These are phyloP conservation scores for Ocimum tenuiflorum DNA, from an alignment of 257 asterid species.

Conservation along the genomic window DNA sequence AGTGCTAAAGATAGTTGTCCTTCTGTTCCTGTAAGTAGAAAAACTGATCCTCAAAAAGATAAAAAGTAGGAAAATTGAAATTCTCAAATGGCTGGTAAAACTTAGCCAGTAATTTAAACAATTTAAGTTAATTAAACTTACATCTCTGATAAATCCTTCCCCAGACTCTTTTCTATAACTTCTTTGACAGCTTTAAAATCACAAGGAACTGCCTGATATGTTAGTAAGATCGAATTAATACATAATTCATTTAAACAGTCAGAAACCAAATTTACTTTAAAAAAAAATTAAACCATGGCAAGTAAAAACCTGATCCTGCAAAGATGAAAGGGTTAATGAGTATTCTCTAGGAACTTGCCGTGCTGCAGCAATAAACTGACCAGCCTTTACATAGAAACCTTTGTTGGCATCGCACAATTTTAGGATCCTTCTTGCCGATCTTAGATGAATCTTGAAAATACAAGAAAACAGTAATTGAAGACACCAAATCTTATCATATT, in stretches of 20 bases:
- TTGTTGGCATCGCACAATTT: conserved; percentile 65
- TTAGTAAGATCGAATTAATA: conserved; percentile 18
- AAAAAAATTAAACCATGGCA: not conserved
- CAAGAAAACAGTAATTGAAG: conserved; percentile 4
- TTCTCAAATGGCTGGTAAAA: not conserved
- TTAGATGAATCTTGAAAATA: conserved; percentile 55
- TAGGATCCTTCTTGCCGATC: conserved; percentile 70
- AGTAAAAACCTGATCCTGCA: conserved; percentile 75
- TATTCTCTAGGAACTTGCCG: conserved; percentile 83
- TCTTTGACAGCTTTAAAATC: conserved; percentile 59
- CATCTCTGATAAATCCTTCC: conserved; percentile 64
- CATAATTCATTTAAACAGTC: conserved; percentile 1
- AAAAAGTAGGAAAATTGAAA: not conserved
- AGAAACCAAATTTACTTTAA: not conserved
- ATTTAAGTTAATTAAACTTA: conserved; percentile 34
- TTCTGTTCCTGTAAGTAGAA: not conserved
- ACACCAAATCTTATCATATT: not conserved
- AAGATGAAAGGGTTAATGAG: conserved; percentile 70
- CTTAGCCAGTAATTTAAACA: not conserved
- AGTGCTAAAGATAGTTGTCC: not conserved
- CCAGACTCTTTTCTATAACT: conserved; percentile 52
- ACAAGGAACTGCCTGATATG: conserved; percentile 74
- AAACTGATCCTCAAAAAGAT: too few species aligned
- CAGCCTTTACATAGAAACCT: conserved; percentile 94
- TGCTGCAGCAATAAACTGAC: conserved; percentile 83